Evolutionary conservation across 768 basidiomycete genomes (phyloP).

Genomic region (Amanita rubescens): DNA sequence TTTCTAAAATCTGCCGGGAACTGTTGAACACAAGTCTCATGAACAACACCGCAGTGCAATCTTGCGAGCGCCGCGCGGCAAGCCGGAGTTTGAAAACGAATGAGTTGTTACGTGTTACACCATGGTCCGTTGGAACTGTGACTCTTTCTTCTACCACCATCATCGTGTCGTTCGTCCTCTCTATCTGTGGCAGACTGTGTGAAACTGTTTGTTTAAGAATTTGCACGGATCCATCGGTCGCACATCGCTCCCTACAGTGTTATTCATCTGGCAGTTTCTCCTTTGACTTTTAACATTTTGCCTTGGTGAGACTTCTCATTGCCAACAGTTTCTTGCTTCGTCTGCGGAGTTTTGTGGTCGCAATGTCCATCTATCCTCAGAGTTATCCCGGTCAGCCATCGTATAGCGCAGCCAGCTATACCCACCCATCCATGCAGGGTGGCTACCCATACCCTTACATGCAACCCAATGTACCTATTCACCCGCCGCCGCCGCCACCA

Average conservation of each 20-base stretch:
- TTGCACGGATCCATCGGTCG: slow-evolving; percentile 18
- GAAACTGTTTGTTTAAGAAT: slow-evolving; percentile 32
- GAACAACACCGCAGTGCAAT: too few species aligned
- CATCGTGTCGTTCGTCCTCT: slow-evolving; percentile 30
- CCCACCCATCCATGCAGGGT: slow-evolving; percentile 32
- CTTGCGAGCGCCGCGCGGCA: neutral
- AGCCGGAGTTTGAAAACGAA: slow-evolving; percentile 27
- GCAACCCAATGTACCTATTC: slow-evolving; percentile 31
- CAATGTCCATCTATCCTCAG: slow-evolving; percentile 62
- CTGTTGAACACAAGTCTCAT: too few species aligned
- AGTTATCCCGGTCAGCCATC: slow-evolving; percentile 51
- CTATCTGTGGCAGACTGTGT: slow-evolving; percentile 41
- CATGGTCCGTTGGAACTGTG: neutral
- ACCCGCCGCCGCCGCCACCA: slow-evolving; percentile 26
- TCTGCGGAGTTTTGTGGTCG: slow-evolving; percentile 22
- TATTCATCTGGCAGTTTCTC: slow-evolving; percentile 22
- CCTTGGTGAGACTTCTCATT: slow-evolving; percentile 5
- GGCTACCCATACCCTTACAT: slow-evolving; percentile 35
- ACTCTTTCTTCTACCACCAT: slow-evolving; percentile 29
- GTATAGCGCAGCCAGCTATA: slow-evolving; percentile 41
- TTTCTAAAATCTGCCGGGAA: too few species aligned
- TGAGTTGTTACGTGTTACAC: slow-evolving; percentile 14
- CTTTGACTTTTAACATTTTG: slow-evolving; percentile 6
- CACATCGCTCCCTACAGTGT: slow-evolving; percentile 13
- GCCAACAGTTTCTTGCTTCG: neutral